These are phyloP conservation scores for Candida silvatica DNA, from an alignment of 805 yeast species.

Conservation along the genomic window DNA sequence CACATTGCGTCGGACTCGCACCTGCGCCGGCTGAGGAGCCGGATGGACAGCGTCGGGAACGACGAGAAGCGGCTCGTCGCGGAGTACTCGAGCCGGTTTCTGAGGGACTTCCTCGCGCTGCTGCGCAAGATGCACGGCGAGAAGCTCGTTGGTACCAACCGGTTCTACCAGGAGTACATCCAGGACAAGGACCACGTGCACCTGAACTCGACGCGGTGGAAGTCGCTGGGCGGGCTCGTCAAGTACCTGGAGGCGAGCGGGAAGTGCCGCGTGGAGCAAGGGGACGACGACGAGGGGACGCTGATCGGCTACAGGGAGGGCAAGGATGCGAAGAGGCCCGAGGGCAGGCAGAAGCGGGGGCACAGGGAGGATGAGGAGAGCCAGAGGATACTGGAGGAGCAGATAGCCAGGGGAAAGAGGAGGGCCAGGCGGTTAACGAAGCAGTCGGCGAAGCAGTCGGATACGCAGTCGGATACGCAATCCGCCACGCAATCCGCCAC, in stretches of 20 bases:
- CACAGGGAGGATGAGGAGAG: slow-evolving; percentile 36
- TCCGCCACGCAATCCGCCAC: no score
- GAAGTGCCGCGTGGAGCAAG: slow-evolving; percentile 39
- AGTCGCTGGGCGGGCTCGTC: slow-evolving; percentile 59
- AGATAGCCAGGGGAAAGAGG: slow-evolving; percentile 38
- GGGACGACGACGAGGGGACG: slow-evolving; percentile 23
- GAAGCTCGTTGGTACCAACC: slow-evolving; percentile 69
- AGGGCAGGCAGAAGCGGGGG: slow-evolving; percentile 24
- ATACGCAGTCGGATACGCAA: no score
- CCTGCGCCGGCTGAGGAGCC: slow-evolving; percentile 39
- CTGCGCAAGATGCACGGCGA: slow-evolving; percentile 72
- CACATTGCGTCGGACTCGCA: slow-evolving; percentile 84
- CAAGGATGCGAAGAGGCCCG: neutral
- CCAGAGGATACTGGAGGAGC: slow-evolving; percentile 36
- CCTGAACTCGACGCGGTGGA: slow-evolving; percentile 83
- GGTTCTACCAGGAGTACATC: slow-evolving; percentile 86
- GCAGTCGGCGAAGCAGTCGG: no score
- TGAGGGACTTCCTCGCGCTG: slow-evolving; percentile 52
- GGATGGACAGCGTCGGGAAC: slow-evolving; percentile 35
- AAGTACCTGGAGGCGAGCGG: slow-evolving; percentile 50
- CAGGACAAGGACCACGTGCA: slow-evolving; percentile 78
- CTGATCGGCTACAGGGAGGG: neutral
- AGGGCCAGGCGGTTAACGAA: slow-evolving; percentile 7
- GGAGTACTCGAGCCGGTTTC: slow-evolving; percentile 52
- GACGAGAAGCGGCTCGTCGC: slow-evolving; percentile 30